Base-by-base conservation (phyloP, 2,329 filamentous ascomycete genomes). In the Penicillium sp. region DNA sequence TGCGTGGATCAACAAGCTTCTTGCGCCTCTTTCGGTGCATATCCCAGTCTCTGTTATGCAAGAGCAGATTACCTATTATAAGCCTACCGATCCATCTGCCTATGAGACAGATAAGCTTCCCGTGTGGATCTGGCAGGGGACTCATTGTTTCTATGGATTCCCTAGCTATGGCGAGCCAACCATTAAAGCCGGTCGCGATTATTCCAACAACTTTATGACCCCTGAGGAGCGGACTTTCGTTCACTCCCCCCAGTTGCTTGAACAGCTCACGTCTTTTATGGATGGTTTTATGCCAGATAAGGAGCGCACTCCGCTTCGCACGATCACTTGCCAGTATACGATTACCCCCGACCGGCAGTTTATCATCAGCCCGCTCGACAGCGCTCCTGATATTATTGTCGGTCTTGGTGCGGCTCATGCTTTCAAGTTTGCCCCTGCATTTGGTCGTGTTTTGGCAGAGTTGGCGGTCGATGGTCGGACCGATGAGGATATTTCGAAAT, bases 61-160 rank as follows among this genome's bases (percentile, higher is more conserved):
- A 37, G 68, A 70, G 39, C 67, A 70, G 49, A 62, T 70, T 2
- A 70, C 68, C 19, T 69, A 69, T 54, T 69, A 59, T 50, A 70
- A 70, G 19, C 68, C 67, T 5, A 57, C 60, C 2, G 51, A 67
- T 10, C 16, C 60, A 6, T 53, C 49, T 4, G 26, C 26, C 8
- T 69, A 61, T 35, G 54, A 66, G 2, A 42, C 62, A 1, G 43
- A 55, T 4, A 56, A 46, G 1, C 69, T 69, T 42, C 68, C 67
- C 3, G 65, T 69, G 8, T 70, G 67, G 68, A 71, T 70, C 21
- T 69, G 62, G 63, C 48, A 54, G 13, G 65, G 64, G 6, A 50
- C 58, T 5, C 59, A 46, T 9, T 63, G 54, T 19, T 70, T 59
- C 55, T 70, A 70, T 42, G 68, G 68, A 9, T 69, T 71, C 25